These are phyloP conservation scores for Ilyonectria robusta DNA, from an alignment of 2,329 filamentous ascomycete genomes.

Conservation along the genomic window DNA sequence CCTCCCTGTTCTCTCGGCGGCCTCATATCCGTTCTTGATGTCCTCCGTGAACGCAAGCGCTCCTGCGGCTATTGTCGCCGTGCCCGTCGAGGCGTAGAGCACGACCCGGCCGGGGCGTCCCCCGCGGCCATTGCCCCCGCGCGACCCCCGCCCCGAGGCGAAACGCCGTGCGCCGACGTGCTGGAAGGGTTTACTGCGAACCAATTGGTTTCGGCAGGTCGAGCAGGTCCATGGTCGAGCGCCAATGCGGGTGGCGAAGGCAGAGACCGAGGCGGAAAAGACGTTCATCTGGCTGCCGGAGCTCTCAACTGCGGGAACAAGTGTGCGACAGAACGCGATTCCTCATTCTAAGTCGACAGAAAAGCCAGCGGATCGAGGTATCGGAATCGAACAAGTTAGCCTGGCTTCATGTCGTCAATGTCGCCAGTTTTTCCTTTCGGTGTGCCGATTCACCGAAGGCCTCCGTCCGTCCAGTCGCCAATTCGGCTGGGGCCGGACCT, in stretches of 20 bases:
- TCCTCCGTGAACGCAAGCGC: constrained; percentile 74
- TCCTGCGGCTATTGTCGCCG: constrained; percentile 63
- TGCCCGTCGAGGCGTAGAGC: constrained; percentile 66
- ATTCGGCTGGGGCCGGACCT: constrained; percentile 46
- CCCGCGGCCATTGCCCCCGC: constrained; percentile 37
- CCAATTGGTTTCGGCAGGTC: constrained; percentile 59
- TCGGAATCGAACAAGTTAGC: constrained; percentile 17
- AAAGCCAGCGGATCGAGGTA: constrained; percentile 20
- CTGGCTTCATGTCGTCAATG: constrained; percentile 46
- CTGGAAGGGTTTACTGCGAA: constrained; percentile 49
- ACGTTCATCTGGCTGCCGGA: constrained; percentile 57
- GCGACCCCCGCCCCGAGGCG: constrained; percentile 48
- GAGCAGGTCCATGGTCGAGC: constrained; percentile 63
- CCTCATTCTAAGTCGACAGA: constrained; percentile 42
- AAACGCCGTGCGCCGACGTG: constrained; percentile 48
- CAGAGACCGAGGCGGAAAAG: constrained; percentile 55
- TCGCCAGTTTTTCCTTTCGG: constrained; percentile 46
- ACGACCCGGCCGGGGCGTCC: constrained; percentile 52
- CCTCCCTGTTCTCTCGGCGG: constrained; percentile 82
- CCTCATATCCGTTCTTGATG: constrained; percentile 81
- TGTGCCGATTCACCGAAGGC: constrained; percentile 47
- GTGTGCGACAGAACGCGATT: constrained; percentile 22
- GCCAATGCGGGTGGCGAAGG: constrained; percentile 56
- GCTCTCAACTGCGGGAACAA: constrained; percentile 33
- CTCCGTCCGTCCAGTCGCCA: constrained; percentile 43